Base-by-base conservation (phyloP, 176 grass and related monocot species). In the Oryza nivara region DNA sequence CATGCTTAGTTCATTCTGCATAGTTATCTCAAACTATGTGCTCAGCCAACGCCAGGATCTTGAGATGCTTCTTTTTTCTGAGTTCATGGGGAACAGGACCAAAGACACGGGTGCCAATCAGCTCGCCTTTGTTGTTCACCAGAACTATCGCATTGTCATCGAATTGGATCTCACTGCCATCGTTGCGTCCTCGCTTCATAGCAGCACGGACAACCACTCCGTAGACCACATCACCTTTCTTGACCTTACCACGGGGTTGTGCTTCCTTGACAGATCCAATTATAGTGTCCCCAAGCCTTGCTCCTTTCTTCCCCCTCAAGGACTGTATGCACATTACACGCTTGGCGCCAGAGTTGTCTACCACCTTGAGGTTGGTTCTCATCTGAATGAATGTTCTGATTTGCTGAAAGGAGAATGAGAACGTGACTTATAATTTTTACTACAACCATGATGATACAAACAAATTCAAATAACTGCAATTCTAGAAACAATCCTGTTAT, bases 381-480 rank as follows among this genome's bases (percentile, higher is more conserved):
- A 96, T 99, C 84, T 99, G 96, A 79, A 99, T 92, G 86, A 99
- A 99, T 83, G 96, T 96, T 85, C 96, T 96, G 89, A 94, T 91
- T 96, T 94, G 93, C 96, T 99, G 90, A 63, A 90, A 78, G 44
- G 34, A 46, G 80, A 87, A 44, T 14, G 45, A 56, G 7, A 52
- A 72, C 22, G 26, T 28, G 22, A 41, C 6, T 41, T 41, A 41
- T 7, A 74, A 40, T 82, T 67, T 41, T 51, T 1, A 83, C 20
- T 68, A 63, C 22, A 73, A 66, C 7, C 28, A 79, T 30, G 47
- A 25, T 34, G 47, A 73, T 9, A 67, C 12, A 41, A 80, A n/a
- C 0, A 63, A 41, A 6, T 51, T 77, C 17, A 79, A 56, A 15
- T 7, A 58, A 78, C 7, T 16, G 10, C 7, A 8, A 46, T 41